A percentile compares a stretch with the other conserved stretches of the same genome.
phyloP scores from a whole-genome alignment of 2,329 filamentous ascomycete species.

The Exophiala calicioides region DNA sequence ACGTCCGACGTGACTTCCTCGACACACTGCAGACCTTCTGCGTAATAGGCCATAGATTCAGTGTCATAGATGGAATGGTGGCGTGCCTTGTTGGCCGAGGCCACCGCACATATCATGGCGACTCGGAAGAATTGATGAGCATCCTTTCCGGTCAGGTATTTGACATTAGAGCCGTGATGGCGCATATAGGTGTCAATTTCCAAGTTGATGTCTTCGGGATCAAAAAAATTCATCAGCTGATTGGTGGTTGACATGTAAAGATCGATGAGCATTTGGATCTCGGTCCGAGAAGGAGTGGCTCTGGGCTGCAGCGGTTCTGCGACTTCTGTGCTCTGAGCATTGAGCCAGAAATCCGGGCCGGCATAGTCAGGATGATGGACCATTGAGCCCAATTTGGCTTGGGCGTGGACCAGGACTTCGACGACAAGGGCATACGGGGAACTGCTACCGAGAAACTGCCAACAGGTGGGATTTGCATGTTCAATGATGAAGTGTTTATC shows the following conservation, averaged over 20 bases:
- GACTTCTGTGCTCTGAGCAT: conserved; percentile 26
- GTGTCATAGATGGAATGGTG: conserved; percentile 32
- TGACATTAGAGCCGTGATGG: conserved; percentile 24
- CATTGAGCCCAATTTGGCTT: conserved; percentile 29
- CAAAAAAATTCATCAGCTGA: conserved; percentile 34
- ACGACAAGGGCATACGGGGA: conserved; percentile 31
- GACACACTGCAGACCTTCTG: conserved; percentile 34
- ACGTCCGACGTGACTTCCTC: conserved; percentile 37
- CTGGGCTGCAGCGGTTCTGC: conserved; percentile 23
- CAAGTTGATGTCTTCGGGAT: conserved; percentile 27
- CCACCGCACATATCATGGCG: conserved; percentile 38
- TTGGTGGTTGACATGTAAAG: conserved; percentile 36
- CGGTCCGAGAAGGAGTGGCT: conserved; percentile 23
- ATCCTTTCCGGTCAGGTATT: conserved; percentile 31
- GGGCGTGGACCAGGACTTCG: conserved; percentile 31
- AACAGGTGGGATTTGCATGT: conserved; percentile 32
- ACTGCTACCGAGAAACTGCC: conserved; percentile 33
- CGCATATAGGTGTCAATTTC: conserved; percentile 33
- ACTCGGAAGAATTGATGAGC: conserved; percentile 37
- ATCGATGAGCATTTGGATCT: conserved; percentile 31
- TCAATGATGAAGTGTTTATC: conserved; percentile 33
- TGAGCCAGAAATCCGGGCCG: conserved; percentile 30
- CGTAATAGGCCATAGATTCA: conserved; percentile 31
- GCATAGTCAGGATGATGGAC: conserved; percentile 30
- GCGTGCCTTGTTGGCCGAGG: conserved; percentile 34